These are phyloP conservation scores for Ephemerocybe angulata DNA, from an alignment of 768 basidiomycete species.

Conservation along the genomic window DNA sequence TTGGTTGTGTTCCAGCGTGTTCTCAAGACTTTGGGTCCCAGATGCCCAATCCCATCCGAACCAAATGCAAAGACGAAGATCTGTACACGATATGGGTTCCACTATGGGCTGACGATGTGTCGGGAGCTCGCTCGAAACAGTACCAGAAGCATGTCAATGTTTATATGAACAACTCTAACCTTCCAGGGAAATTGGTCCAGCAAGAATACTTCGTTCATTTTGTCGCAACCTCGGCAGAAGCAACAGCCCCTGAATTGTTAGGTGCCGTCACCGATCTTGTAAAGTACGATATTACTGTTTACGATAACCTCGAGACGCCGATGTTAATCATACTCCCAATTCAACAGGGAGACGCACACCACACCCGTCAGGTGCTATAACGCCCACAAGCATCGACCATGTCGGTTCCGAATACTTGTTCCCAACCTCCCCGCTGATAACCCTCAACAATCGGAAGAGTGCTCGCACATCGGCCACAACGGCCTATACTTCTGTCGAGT, in stretches of 20 bases:
- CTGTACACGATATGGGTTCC: slow-evolving; percentile 12
- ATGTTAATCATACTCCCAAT: not conserved
- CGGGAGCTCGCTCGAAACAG: slow-evolving; percentile 30
- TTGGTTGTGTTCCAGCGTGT: too few relatives aligned
- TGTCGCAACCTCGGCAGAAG: slow-evolving; percentile 27
- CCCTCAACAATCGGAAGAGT: not conserved
- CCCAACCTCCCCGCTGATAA: not conserved
- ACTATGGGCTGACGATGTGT: slow-evolving; percentile 29
- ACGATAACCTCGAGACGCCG: not conserved
- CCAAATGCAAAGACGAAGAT: slow-evolving; percentile 7
- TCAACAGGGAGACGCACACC: not conserved
- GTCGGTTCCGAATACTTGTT: not conserved
- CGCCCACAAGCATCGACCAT: not conserved
- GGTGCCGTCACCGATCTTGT: slow-evolving; percentile 17
- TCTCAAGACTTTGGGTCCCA: not conserved
- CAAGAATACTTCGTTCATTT: slow-evolving; percentile 34
- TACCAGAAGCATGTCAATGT: slow-evolving; percentile 33
- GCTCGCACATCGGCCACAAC: not conserved
- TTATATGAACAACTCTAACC: slow-evolving; percentile 25
- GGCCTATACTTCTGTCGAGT: slow-evolving; percentile 9
- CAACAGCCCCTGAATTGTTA: slow-evolving; percentile 28
- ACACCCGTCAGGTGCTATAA: not conserved
- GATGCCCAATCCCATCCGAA: not conserved
- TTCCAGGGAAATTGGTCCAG: slow-evolving; percentile 21
- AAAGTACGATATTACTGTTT: not conserved